These are phyloP conservation scores for Friedmanniomyces endolithicus DNA, from an alignment of 495 filamentous ascomycete genomes.

Conservation along the genomic window DNA sequence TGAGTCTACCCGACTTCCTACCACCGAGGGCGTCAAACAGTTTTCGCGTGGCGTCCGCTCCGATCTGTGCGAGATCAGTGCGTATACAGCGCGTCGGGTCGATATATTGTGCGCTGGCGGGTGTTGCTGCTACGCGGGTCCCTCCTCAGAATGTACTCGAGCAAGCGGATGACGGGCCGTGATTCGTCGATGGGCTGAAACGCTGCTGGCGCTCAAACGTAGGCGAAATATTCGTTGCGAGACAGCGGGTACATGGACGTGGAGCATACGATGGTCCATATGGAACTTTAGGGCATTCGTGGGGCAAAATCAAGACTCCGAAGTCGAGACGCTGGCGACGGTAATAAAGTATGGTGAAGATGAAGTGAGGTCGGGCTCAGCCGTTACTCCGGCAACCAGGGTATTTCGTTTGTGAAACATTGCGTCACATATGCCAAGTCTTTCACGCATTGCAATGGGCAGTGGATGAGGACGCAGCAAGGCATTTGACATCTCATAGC, in stretches of 20 bases:
- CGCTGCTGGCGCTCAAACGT: neutral
- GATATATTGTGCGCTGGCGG: neutral
- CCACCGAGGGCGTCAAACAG: neutral
- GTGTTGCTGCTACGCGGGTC: neutral
- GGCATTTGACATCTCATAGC: neutral
- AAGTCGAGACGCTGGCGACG: too few relatives aligned
- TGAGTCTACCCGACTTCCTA: neutral
- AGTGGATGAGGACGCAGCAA: neutral
- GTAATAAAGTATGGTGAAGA: too few relatives aligned
- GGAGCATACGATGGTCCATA: neutral
- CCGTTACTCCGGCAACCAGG: neutral
- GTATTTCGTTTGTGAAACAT: neutral
- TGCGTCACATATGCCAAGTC: neutral
- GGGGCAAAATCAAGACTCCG: too few relatives aligned
- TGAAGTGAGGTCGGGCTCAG: neutral
- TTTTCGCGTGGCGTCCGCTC: neutral
- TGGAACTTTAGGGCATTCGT: too few relatives aligned
- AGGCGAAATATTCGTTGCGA: neutral
- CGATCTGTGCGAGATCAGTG: slow-evolving; percentile 8
- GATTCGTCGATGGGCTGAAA: neutral
- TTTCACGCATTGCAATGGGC: neutral
- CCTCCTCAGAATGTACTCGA: slow-evolving; percentile 1
- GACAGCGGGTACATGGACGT: neutral
- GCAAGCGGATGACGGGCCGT: neutral
- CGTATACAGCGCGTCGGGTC: slow-evolving; percentile 7